Evolutionary conservation across 2,329 filamentous ascomycete genomes (phyloP).

Genomic region (Xylaria multiplex): DNA sequence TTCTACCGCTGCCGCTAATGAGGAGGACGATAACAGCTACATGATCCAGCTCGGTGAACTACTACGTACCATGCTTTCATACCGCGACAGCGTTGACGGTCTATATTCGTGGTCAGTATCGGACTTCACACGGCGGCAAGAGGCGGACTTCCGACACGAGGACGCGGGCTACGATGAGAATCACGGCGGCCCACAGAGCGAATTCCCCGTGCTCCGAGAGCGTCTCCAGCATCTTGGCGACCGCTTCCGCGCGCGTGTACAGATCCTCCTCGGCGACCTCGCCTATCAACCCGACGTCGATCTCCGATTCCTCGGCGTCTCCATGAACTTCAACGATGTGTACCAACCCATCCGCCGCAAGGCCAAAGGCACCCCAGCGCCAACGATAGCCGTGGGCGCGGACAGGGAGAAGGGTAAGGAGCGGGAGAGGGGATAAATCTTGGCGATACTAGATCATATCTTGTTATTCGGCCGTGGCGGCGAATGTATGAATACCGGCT

Average conservation of each 20-base stretch:
- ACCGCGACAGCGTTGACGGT: slow-evolving; percentile 92
- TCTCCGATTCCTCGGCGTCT: slow-evolving; percentile 92
- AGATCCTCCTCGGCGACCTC: slow-evolving; percentile 86
- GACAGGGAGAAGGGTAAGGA: slow-evolving; percentile 36
- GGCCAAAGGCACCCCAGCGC: slow-evolving; percentile 53
- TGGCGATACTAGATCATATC: not conserved
- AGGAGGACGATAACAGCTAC: slow-evolving; percentile 79
- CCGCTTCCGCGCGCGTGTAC: slow-evolving; percentile 81
- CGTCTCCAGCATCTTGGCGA: slow-evolving; percentile 76
- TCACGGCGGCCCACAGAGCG: slow-evolving; percentile 69
- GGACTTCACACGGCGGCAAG: slow-evolving; percentile 92
- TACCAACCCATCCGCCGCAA: slow-evolving; percentile 81
- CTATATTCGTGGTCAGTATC: slow-evolving; percentile 95
- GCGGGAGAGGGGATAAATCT: slow-evolving; percentile 23
- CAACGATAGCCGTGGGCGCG: slow-evolving; percentile 13
- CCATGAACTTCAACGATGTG: slow-evolving; percentile 99
- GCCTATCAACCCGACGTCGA: slow-evolving; percentile 94
- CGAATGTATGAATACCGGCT: slow-evolving; percentile 18
- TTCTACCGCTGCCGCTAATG: slow-evolving; percentile 53
- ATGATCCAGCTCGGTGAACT: slow-evolving; percentile 92
- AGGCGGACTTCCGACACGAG: slow-evolving; percentile 69
- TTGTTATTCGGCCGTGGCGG: not conserved
- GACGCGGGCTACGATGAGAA: slow-evolving; percentile 47
- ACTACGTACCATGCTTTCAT: slow-evolving; percentile 90
- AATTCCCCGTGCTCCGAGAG: slow-evolving; percentile 78